Conservation (phyloP, 2,329 filamentous ascomycete genomes). For the Aspergillus uvarum region DNA sequence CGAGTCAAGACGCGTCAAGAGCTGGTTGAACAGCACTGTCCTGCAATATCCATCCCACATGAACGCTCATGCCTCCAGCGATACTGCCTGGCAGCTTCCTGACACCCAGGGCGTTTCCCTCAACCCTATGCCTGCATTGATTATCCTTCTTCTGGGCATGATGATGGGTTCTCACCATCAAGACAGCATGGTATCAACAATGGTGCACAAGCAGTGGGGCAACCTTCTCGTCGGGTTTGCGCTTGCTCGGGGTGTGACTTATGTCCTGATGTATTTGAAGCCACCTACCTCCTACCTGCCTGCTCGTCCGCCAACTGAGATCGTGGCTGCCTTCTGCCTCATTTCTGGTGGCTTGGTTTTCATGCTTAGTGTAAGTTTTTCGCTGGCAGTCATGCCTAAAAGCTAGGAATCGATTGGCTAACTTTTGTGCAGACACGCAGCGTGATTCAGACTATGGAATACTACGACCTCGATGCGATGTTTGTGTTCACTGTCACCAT, state of each 20-base stretch:
- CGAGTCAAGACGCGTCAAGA: slow-evolving; percentile 69
- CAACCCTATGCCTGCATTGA: slow-evolving; percentile 83
- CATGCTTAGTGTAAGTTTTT: slow-evolving; percentile 74
- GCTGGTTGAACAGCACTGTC: slow-evolving; percentile 52
- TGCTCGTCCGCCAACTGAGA: slow-evolving; percentile 82
- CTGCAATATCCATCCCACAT: slow-evolving; percentile 40
- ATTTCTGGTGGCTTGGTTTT: slow-evolving; percentile 87
- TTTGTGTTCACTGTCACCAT: slow-evolving; percentile 87
- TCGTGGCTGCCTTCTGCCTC: slow-evolving; percentile 83
- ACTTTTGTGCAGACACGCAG: slow-evolving; percentile 63
- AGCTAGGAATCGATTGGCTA: slow-evolving; percentile 18
- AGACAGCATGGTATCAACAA: slow-evolving; percentile 75
- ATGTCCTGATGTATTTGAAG: slow-evolving; percentile 73
- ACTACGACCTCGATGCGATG: slow-evolving; percentile 80
- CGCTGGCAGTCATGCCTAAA: neutral
- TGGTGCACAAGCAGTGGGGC: slow-evolving; percentile 95
- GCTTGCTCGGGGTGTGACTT: slow-evolving; percentile 74
- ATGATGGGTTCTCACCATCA: slow-evolving; percentile 97
- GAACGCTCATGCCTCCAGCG: slow-evolving; percentile 39
- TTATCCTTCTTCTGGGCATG: slow-evolving; percentile 82
- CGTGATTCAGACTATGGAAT: slow-evolving; percentile 73
- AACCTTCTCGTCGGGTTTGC: slow-evolving; percentile 78
- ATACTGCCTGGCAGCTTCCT: slow-evolving; percentile 59
- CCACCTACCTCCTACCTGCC: slow-evolving; percentile 79
- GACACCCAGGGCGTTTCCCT: slow-evolving; percentile 71